Evolutionary conservation across 768 basidiomycete genomes (phyloP).

Genomic region (Lentinula lateritia): DNA sequence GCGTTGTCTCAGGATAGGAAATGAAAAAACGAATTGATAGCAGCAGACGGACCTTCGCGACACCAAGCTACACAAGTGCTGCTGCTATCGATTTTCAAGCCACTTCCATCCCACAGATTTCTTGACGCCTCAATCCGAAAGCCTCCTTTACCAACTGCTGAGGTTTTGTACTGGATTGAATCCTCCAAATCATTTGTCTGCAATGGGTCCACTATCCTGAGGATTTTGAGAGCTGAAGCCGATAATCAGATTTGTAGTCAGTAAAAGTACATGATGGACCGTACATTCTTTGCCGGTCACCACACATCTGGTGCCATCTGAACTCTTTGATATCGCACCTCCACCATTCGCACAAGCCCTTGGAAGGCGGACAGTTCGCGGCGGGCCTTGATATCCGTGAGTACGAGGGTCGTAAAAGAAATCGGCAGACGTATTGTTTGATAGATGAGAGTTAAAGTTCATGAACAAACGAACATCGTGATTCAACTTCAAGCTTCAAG

Average conservation of each 20-base stretch:
- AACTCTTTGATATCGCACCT: constrained; percentile 61
- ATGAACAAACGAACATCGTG: constrained; percentile 1
- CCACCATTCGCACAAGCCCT: constrained; percentile 60
- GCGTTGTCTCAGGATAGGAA: background rate
- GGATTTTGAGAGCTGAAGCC: constrained; percentile 47
- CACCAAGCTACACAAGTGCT: constrained; percentile 84
- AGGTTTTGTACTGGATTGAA: constrained; percentile 41
- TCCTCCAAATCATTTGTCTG: constrained; percentile 16
- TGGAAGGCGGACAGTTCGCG: constrained; percentile 51
- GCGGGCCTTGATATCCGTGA: constrained; percentile 23
- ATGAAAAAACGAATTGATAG: background rate
- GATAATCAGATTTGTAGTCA: background rate
- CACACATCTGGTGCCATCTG: constrained; percentile 62
- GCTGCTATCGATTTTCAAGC: constrained; percentile 72
- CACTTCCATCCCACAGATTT: constrained; percentile 75
- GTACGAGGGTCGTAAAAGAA: constrained; percentile 38
- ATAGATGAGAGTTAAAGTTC: background rate
- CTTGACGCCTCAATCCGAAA: constrained; percentile 66
- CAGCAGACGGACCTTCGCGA: constrained; percentile 44
- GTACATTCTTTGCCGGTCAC: constrained; percentile 78
- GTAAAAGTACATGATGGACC: constrained; percentile 12
- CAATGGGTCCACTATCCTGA: constrained; percentile 50
- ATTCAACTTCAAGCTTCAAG: background rate
- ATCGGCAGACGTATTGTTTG: constrained; percentile 15
- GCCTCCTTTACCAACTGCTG: constrained; percentile 50